Evolutionary conservation across 306 rosid species (phyloP).

Genomic region (Vicia faba): DNA sequence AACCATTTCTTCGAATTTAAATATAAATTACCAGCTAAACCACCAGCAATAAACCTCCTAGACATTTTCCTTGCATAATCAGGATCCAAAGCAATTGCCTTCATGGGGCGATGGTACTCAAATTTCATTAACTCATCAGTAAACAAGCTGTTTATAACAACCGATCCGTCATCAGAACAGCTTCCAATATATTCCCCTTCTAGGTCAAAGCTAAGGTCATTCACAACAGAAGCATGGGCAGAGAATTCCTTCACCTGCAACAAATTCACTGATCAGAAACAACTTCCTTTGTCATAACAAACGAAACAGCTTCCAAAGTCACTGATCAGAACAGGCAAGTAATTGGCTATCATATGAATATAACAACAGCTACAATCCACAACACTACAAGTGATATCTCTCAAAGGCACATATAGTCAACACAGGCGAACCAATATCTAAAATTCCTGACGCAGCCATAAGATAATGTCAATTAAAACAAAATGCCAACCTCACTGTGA

Average conservation of each 20-base stretch:
- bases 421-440: conserved; percentile 8
- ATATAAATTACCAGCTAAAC: conserved; percentile 93
- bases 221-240: conserved; percentile 86
- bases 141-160: conserved; percentile 83
- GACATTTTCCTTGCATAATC: conserved; percentile 75
- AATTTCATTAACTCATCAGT: conserved; percentile 83
- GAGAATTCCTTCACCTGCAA: conserved; percentile 83
- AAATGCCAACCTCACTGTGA: conserved; percentile 4
- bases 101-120: conserved; percentile 94
- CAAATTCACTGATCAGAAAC: conserved; percentile 38
- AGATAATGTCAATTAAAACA: conserved; percentile 16
- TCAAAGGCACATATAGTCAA: neutral
- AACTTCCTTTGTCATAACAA: neutral
- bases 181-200: conserved; percentile 95
- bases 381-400: neutral
- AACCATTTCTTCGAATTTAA: conserved; percentile 88
- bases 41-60: conserved; percentile 93
- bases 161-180: conserved; percentile 91
- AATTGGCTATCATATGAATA: conserved; percentile 26
- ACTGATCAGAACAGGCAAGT: conserved; percentile 35
- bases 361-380: conserved; percentile 20
- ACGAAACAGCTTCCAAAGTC: conserved; percentile 22
- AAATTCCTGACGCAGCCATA: conserved; percentile 18
- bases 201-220: conserved; percentile 84
- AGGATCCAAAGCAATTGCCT: conserved; percentile 90